Base-by-base conservation (phyloP, 2,329 filamentous ascomycete species). In the Aspergillus quadricinctus region DNA sequence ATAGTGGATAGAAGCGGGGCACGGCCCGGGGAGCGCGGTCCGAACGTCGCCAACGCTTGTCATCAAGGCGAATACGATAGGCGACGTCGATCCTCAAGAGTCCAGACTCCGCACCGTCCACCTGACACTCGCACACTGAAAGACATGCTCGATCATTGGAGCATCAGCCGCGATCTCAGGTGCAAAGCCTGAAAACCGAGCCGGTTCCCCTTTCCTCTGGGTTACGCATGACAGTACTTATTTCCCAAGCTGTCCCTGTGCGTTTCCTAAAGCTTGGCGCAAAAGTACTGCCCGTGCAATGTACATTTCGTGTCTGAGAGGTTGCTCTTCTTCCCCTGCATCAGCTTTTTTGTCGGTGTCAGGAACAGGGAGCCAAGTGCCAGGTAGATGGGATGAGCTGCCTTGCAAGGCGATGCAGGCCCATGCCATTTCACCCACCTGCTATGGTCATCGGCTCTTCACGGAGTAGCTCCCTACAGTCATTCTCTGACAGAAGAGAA, bases 11-110 rank as follows among this genome's bases (percentile, higher is more conserved):
- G 45, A 51, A 57, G 58, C 52, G 48, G 55, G 46, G 45, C 37
- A 52, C 58, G 57, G 53, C 48, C 51, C 62, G 62, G 59, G 62
- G 63, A 63, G 54, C 3, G 41, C 60, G 56, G 59, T 40, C 61
- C 59, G 63, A 57, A 51, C 54, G 57, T 58, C 59, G 25, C 54
- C 59, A 62, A 56, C 55, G 57, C 57, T 58, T 58, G 54, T 54
- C 57, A 61, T 60, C 48, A 55, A 58, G 31, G 59, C 56, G 48
- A 48, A 53, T 57, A 52, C 54, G 58, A 61, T 63, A 59, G 51
- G 41, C 59, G 50, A 55, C 62, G 54, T 62, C 23, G n/a, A 19
- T 19, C 50, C 25, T n/a, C 51, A 46, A 54, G 43, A 29, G 52
- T 58, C 53, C 48, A 59, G 57, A 54, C 56, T 53, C 50, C 43